These are phyloP conservation scores for Nemania bipapillata DNA, from an alignment of 2,329 filamentous ascomycete genomes.

Conservation along the genomic window DNA sequence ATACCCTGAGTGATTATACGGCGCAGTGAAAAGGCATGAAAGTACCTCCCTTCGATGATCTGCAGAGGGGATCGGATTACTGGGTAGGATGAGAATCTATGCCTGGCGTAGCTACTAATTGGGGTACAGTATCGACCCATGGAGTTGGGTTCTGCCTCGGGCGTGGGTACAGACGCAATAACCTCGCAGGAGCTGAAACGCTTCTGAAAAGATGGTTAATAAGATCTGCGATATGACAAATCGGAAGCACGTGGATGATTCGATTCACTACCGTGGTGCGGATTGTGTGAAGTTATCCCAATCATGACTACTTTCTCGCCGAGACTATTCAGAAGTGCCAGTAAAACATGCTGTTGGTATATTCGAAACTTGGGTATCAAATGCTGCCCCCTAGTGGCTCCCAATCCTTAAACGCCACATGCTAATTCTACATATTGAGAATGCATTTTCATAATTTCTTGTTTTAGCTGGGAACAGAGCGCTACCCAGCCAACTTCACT, in stretches of 20 bases:
- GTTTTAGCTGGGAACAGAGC: neutral
- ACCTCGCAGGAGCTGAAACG: constrained; percentile 28
- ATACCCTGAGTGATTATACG: neutral
- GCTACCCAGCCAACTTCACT: neutral
- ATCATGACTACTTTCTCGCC: neutral
- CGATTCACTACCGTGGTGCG: neutral
- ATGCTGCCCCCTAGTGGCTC: constrained; percentile 29
- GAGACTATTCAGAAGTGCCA: neutral
- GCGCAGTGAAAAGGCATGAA: constrained; percentile 12
- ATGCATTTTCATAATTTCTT: constrained; percentile 2
- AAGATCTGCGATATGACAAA: constrained; percentile 18
- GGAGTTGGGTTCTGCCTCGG: neutral
- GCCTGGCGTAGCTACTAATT: constrained; percentile 13
- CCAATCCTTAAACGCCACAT: constrained; percentile 17
- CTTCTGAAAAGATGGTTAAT: neutral
- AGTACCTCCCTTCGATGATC: constrained; percentile 6
- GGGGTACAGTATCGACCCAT: constrained; percentile 13
- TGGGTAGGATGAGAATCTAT: constrained; percentile 29
- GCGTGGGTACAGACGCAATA: neutral
- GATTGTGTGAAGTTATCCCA: neutral
- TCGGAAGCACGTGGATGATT: neutral
- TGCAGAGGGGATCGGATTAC: constrained; percentile 15
- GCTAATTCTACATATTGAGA: neutral
- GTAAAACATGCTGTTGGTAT: constrained; percentile 23
- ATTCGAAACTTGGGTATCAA: constrained; percentile 45